phyloP scores from a whole-genome alignment of 306 rosid species.

The Hippophae rhamnoides region DNA sequence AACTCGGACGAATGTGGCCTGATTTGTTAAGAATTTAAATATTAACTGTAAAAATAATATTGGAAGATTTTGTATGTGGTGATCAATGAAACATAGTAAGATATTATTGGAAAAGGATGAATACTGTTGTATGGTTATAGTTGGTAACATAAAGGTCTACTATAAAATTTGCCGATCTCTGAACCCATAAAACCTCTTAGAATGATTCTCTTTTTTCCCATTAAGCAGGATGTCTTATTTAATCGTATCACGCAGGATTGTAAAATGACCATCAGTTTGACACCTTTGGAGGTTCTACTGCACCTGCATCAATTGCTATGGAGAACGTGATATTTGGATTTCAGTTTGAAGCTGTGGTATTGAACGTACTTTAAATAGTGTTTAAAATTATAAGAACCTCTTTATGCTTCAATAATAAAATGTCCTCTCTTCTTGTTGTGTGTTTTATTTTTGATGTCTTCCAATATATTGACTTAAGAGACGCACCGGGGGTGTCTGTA shows the following conservation, averaged over 20 bases:
- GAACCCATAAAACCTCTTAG: neutral
- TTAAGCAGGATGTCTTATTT: conserved; percentile 18
- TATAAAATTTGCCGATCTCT: neutral
- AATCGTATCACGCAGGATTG: conserved; percentile 33
- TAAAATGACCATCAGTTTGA: conserved; percentile 23
- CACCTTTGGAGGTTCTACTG: conserved; percentile 24
- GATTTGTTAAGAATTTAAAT: too few relatives aligned
- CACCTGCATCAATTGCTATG: conserved; percentile 21
- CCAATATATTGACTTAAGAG: conserved; percentile 39
- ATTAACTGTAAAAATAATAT: too few relatives aligned
- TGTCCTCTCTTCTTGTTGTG: neutral
- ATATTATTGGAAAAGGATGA: too few relatives aligned
- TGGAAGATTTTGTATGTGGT: too few relatives aligned
- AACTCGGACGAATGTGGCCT: too few relatives aligned
- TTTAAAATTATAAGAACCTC: conserved; percentile 26
- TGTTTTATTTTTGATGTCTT: neutral
- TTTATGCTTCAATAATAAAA: conserved; percentile 7
- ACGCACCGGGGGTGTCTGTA: conserved; percentile 99
- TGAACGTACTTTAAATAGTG: conserved; percentile 35
- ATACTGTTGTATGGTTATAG: too few relatives aligned
- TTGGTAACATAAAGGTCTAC: too few relatives aligned
- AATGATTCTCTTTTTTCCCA: neutral
- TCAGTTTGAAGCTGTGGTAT: conserved; percentile 30
- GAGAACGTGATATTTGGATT: conserved; percentile 22
- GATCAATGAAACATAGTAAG: too few relatives aligned